Conservation (phyloP, 108 stramenopile species). For the Nitzschia putrida region DNA sequence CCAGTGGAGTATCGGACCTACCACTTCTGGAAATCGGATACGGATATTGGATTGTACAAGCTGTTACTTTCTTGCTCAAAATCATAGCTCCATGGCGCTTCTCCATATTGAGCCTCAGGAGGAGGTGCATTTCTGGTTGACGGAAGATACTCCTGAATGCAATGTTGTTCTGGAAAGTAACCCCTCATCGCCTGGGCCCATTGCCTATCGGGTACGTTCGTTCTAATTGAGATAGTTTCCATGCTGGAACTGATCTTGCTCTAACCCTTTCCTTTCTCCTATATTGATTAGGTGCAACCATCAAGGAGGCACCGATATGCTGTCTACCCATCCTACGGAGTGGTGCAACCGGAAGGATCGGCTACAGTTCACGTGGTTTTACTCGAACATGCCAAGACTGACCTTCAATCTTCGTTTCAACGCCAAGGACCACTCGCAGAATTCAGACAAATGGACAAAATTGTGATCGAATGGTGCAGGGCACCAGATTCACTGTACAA, state of each 20-base stretch:
- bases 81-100: not conserved
- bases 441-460: conserved; percentile 12
- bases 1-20: no score
- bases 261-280: not conserved
- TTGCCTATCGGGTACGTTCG: conserved; percentile 10
- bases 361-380: conserved; percentile 5
- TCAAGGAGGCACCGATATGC: conserved; percentile 1
- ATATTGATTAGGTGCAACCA: conserved; percentile 11
- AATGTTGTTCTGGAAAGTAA: not conserved
- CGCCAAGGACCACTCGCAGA: conserved; percentile 2
- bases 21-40: no score
- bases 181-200: not conserved
- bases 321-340: conserved; percentile 14
- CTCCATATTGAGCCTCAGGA: conserved; percentile 4
- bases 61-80: no score
- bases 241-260: not conserved
- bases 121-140: conserved; percentile 10
- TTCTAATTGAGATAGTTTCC: not conserved
- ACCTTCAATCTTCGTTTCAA: not conserved
- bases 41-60: no score
- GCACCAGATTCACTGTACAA: conserved; percentile 4
- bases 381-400: conserved; percentile 14
- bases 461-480: conserved; percentile 24
- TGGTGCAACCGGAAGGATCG: conserved; percentile 5
- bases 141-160: conserved; percentile 8